Evolutionary conservation across 768 basidiomycete species (phyloP).

Genomic region (Pisolithus tinctorius): DNA sequence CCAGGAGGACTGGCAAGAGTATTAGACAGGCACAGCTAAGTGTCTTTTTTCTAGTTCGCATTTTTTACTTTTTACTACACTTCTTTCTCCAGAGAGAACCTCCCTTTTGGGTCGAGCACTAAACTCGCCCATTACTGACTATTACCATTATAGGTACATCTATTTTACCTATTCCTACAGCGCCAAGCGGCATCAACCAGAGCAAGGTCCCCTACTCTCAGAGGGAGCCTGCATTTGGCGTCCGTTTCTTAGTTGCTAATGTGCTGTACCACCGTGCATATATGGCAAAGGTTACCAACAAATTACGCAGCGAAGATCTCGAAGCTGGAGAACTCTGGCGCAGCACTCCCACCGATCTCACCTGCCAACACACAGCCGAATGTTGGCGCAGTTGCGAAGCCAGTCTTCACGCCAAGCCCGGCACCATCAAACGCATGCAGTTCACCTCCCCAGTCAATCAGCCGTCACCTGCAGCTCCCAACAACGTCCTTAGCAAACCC

Average conservation of each 20-base stretch:
- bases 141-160: too few relatives aligned
- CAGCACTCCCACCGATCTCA: conserved; percentile 72
- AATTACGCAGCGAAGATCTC: conserved; percentile 64
- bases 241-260: conserved; percentile 90
- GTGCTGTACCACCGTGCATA: conserved; percentile 96
- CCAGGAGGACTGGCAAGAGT: too few relatives aligned
- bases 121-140: too few relatives aligned
- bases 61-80: too few relatives aligned
- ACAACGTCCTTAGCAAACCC: conserved; percentile 52
- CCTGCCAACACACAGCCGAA: conserved; percentile 76
- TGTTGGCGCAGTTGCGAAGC: conserved; percentile 76
- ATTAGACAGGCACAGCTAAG: too few relatives aligned
- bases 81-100: too few relatives aligned
- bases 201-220: conserved; percentile 92
- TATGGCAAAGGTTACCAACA: conserved; percentile 48
- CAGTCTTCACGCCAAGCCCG: conserved; percentile 53
- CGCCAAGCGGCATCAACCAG: conserved; percentile 80
- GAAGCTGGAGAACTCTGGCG: conserved; percentile 77
- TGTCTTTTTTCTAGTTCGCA: too few relatives aligned
- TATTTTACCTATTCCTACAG: too few relatives aligned
- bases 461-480: conserved; percentile 41
- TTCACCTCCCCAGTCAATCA: conserved; percentile 85
- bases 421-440: conserved; percentile 82
- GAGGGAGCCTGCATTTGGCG: conserved; percentile 87
- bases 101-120: too few relatives aligned